phyloP scores from a whole-genome alignment of 352 stramenopile species.

The Plasmopara halstedii region DNA sequence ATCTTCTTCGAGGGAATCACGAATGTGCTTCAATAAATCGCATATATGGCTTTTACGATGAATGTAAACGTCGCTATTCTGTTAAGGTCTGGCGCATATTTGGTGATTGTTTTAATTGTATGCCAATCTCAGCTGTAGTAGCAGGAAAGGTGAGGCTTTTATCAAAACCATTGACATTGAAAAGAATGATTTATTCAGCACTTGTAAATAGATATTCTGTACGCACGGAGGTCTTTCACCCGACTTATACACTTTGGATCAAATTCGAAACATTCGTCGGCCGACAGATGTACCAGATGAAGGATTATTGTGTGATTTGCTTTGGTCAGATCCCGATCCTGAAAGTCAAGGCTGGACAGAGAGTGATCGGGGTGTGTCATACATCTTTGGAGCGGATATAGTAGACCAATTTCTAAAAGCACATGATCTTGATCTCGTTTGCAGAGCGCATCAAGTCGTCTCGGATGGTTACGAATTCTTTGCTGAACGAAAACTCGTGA shows the following conservation, averaged over 20 bases:
- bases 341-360: conserved; percentile 91
- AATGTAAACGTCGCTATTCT: conserved; percentile 93
- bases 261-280: conserved; percentile 89
- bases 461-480: conserved; percentile 99
- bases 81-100: conserved; percentile 94
- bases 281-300: conserved; percentile 83
- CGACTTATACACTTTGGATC: conserved; percentile 95
- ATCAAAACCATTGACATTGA: no score
- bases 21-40: conserved; percentile 98
- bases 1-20: conserved; percentile 97
- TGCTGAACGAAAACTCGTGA: conserved; percentile 96
- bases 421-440: conserved; percentile 97
- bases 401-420: conserved; percentile 94
- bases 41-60: conserved; percentile 99
- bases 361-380: conserved; percentile 97
- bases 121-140: conserved; percentile 93
- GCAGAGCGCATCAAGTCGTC: conserved; percentile 98
- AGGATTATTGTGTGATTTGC: conserved; percentile 75
- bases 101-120: conserved; percentile 98
- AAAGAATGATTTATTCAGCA: no score
- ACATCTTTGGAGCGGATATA: conserved; percentile 98
- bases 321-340: conserved; percentile 83
- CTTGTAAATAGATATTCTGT: conserved; percentile 95
- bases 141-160: conserved; percentile 80
- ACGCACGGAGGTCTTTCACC: conserved; percentile 92